Evolutionary conservation across 2,329 filamentous ascomycete species (phyloP), one percentile per base, ranked within the genome.

Genomic region (Fusarium cyanostomum): DNA sequence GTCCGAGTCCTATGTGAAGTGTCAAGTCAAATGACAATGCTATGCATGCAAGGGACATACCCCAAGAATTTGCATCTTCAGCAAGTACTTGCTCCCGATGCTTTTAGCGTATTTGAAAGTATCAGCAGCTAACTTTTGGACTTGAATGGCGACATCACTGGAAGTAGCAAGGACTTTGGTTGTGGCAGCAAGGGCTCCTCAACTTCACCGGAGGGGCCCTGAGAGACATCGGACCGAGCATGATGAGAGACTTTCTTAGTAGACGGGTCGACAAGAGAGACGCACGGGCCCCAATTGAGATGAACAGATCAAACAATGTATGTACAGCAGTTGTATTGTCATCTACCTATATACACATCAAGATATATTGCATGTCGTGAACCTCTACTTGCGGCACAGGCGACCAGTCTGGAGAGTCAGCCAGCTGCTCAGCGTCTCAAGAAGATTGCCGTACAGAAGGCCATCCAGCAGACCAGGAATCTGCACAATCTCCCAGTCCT

Each of bases 361-460:
- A 30, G 15, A 27, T 30, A 18, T 16, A 21, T n/a, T 21, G n/a
- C 37, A 11, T 21, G 13, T 6, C n/a, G 4, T 16, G 16, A 13
- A 15, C 24, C 12, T 38, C 26, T 52, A 62, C 46, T 59, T 45
- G 15, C 54, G 58, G 18, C 61, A 64, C 16, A 64, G 38, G 24
- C 58, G 54, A 15, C 61, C 61, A 9, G 58, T 59, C 43, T 64
- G 61, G 24, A 62, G 45, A 35, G 58, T 64, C 30, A 62, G 38
- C 58, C 61, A 62, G 41, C 37, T 51, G 43, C 61, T 43, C 9
- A 62, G 44, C 13, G 53, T 64, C 54, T 59, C 58, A 2, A 64
- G 46, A n/a, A 58, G 35, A 10, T 62, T 43, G 8, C 42, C 42
- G 15, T 64, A 55, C 33, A 52, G 37, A 31, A 64, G 38, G 4